phyloP scores from a whole-genome alignment of 805 yeast genomes.

The Pachysolen tannophilus region DNA sequence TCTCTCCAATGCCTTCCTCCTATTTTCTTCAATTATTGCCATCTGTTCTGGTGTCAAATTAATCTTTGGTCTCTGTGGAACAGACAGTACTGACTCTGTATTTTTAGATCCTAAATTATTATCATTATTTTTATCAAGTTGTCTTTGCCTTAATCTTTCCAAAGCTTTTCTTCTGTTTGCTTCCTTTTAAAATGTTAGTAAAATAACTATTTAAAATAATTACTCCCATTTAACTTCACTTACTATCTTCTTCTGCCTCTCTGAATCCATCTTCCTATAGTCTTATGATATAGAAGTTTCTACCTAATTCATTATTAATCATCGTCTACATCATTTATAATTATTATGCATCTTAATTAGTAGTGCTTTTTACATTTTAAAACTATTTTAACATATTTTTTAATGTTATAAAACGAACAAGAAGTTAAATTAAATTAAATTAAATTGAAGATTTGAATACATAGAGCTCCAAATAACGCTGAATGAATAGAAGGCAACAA shows the following conservation, averaged over 20 bases:
- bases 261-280: conserved; percentile 6
- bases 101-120: conserved; percentile 5
- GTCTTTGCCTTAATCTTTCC: conserved; percentile 45
- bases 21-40: conserved; percentile 40
- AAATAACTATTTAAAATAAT: not conserved
- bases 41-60: conserved; percentile 41
- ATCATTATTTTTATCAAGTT: conserved; percentile 9
- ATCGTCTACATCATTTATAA: too few relatives aligned
- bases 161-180: conserved; percentile 57
- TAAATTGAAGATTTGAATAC: too few relatives aligned
- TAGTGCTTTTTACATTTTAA: too few relatives aligned
- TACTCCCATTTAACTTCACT: conserved; percentile 9
- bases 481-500: too few relatives aligned
- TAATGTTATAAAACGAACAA: too few relatives aligned
- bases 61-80: conserved; percentile 12
- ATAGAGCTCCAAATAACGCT: too few relatives aligned
- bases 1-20: conserved; percentile 43
- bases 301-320: too few relatives aligned
- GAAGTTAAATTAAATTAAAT: too few relatives aligned
- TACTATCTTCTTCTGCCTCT: conserved; percentile 20
- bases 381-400: too few relatives aligned
- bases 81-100: not conserved
- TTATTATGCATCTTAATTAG: too few relatives aligned
- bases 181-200: conserved; percentile 30
- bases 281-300: not conserved